Percentiles rank a stretch among this genome's conserved stretches.
phyloP scores from a whole-genome alignment of 2,329 filamentous ascomycete genomes.

The Huntiella abstrusa region DNA sequence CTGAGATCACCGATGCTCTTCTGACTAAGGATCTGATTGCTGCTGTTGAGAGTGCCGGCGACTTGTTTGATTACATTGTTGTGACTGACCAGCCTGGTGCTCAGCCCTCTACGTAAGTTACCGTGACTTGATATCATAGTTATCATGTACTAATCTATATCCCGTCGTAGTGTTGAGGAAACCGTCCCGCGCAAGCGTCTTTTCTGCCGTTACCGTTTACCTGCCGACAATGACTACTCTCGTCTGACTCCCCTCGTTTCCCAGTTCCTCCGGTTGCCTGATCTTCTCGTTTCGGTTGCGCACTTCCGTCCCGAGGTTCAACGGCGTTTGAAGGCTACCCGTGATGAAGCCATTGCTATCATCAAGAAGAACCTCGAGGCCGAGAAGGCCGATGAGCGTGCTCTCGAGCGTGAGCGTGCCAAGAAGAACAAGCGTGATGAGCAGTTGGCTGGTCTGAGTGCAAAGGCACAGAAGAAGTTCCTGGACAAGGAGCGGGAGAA shows the following conservation, averaged over 20 bases:
- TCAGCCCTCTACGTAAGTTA: constrained; percentile 60
- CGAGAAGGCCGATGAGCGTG: constrained; percentile 60
- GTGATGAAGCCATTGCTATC: constrained; percentile 63
- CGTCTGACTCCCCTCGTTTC: constrained; percentile 56
- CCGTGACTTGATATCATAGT: not conserved
- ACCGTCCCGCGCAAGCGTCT: constrained; percentile 71
- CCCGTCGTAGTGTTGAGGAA: constrained; percentile 51
- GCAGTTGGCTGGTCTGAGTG: constrained; percentile 55
- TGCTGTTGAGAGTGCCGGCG: constrained; percentile 60
- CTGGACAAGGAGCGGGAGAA: constrained; percentile 65
- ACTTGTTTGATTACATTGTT: constrained; percentile 66
- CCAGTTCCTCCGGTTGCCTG: constrained; percentile 69
- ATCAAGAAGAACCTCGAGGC: constrained; percentile 67
- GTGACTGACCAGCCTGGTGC: constrained; percentile 78
- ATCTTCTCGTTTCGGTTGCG: constrained; percentile 53
- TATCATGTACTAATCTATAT: constrained; percentile 2
- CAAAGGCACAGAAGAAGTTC: constrained; percentile 73
- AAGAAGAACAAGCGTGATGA: constrained; percentile 83
- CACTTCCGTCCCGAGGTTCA: constrained; percentile 84
- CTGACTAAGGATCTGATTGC: constrained; percentile 75
- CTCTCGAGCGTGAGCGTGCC: constrained; percentile 49
- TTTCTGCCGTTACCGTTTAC: constrained; percentile 56
- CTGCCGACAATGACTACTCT: constrained; percentile 42
- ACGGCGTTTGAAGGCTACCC: constrained; percentile 62
- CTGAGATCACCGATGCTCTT: constrained; percentile 75